Evolutionary conservation across 331 rosid species (phyloP).

Genomic region (Malus hybrid): DNA sequence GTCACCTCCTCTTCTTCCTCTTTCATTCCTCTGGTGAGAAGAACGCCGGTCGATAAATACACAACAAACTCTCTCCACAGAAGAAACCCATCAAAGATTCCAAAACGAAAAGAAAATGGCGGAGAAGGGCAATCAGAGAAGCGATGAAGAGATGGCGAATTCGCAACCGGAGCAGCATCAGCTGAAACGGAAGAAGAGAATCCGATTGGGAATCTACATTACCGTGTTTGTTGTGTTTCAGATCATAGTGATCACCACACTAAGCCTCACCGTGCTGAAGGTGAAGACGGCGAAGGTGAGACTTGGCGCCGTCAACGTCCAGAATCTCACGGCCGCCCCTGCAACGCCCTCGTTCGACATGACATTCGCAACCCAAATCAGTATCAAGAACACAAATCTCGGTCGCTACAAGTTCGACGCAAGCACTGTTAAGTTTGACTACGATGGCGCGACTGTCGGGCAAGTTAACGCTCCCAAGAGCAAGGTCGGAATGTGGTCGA

Average conservation of each 20-base stretch:
- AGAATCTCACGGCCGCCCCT: background rate
- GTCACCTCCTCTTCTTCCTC: background rate
- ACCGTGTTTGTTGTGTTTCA: slow-evolving; percentile 3
- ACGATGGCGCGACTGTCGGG: slow-evolving; percentile 1
- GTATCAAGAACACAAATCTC: slow-evolving; percentile 12
- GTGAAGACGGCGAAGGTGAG: slow-evolving; percentile 5
- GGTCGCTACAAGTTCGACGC: slow-evolving; percentile 18
- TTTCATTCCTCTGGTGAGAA: background rate
- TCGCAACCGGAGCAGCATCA: background rate
- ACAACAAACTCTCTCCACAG: too few relatives aligned
- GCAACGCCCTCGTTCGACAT: slow-evolving; percentile 5
- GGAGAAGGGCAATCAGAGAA: background rate
- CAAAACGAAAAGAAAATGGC: background rate
- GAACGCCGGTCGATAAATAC: too few relatives aligned
- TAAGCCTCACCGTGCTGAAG: slow-evolving; percentile 10
- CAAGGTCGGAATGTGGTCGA: slow-evolving; percentile 13
- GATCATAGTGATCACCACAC: background rate
- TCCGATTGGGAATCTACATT: slow-evolving; percentile 4
- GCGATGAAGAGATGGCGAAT: slow-evolving; percentile 1
- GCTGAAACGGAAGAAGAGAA: slow-evolving; percentile 23
- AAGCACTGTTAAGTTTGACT: background rate
- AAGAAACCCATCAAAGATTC: too few relatives aligned
- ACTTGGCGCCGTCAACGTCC: background rate
- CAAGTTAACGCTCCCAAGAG: background rate
- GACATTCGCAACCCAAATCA: slow-evolving; percentile 7